These are phyloP conservation scores for Fusarium redolens DNA, from an alignment of 2,329 filamentous ascomycete species.

Conservation along the genomic window DNA sequence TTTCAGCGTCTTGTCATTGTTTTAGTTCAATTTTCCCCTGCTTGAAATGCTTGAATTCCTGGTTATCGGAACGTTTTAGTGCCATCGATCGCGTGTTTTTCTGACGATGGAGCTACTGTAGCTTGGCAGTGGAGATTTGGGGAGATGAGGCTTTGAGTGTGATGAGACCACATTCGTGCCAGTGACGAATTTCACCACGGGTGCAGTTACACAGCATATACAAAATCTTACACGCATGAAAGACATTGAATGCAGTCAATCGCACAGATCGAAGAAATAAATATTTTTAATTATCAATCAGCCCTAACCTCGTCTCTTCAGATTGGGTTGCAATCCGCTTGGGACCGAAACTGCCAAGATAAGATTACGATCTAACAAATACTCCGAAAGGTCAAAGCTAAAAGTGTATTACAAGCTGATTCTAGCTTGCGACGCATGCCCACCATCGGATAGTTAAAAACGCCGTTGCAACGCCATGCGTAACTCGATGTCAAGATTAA, in stretches of 20 bases:
- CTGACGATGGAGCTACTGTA: background rate
- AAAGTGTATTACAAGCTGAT: background rate
- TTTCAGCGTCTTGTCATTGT: no score
- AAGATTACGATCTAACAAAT: background rate
- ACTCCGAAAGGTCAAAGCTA: background rate
- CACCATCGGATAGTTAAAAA: conserved; percentile 6
- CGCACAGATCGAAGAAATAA: background rate
- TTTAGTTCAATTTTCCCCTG: no score
- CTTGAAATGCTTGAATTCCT: no score
- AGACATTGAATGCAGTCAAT: background rate
- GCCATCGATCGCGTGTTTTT: background rate
- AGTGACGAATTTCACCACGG: background rate
- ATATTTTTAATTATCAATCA: rapidly evolving
- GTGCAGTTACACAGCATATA: background rate
- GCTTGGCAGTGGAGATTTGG: background rate
- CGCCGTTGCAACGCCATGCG: conserved; percentile 10
- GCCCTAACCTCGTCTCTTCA: rapidly evolving
- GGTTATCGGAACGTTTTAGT: background rate
- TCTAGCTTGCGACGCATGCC: background rate
- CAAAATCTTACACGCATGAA: background rate
- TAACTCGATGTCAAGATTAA: background rate
- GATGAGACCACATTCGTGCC: background rate
- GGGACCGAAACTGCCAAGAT: background rate
- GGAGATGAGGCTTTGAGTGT: no score
- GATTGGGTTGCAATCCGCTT: background rate